Conservation (phyloP, 169 alveolate genomes). For the Eimeria praecox region DNA sequence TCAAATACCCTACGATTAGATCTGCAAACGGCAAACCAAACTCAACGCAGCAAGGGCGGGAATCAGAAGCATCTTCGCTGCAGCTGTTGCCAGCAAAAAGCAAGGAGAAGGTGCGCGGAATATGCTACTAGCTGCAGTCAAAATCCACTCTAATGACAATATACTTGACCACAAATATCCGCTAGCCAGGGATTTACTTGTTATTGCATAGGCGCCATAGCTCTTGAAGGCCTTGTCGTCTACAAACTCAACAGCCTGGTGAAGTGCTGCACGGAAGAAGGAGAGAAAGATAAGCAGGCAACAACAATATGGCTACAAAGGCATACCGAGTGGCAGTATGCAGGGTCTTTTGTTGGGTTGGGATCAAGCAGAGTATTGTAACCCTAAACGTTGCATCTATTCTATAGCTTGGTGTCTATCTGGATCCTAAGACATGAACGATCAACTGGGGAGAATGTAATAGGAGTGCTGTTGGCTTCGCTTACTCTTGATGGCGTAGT, state of each 20-base stretch:
- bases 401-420: no score
- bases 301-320: neutral
- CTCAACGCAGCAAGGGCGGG: no score
- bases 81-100: no score
- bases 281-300: neutral
- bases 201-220: constrained; percentile 22
- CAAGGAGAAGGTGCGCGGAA: neutral
- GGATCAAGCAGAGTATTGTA: no score
- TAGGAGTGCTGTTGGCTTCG: neutral
- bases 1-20: neutral
- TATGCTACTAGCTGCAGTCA: neutral
- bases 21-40: neutral
- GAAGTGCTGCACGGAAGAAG: constrained; percentile 15
- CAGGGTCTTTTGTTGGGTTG: no score
- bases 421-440: no score
- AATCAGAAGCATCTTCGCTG: neutral
- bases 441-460: no score
- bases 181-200: neutral
- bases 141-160: no score
- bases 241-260: constrained; percentile 33
- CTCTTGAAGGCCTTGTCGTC: neutral
- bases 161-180: no score
- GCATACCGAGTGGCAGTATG: neutral
- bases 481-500: neutral
- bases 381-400: no score